Evolutionary conservation across 345 rosid species (phyloP), one percentile per base, ranked within the genome.

Genomic region (Eucalyptus pauciflora): DNA sequence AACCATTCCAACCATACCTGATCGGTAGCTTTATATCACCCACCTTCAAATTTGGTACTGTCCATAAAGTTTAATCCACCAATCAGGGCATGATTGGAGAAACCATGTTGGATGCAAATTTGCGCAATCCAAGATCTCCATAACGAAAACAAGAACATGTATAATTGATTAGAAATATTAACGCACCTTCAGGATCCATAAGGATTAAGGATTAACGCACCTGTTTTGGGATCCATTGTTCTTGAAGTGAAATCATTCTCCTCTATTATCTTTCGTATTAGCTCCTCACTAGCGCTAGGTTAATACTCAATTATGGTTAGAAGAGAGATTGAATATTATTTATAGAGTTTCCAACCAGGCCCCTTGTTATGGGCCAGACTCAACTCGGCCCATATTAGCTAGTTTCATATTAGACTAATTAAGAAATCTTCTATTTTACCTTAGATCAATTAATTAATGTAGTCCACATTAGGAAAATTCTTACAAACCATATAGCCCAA

Each of bases 371-470:
- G 25, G 58, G 58, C 58, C 2, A 52, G 2, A 4, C 0, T 52
- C 0, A 52, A 52, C 10, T 20, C 0, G 4, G 25, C 25, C 10
- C 5, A 20, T 0, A 20, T 1, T 52, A 52, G 1, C 2, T 2
- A 18, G 5, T 20, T 10, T 0, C 2, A 3, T 18, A 18, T 18
- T 52, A 52, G 0, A 18, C 0, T 52, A 52, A 7, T 52, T 52
- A 52, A 52, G 4, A 52, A 52, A 4, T n/a, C 0, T 0, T 18
- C 1, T 7, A 52, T 52, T 0, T 7, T 10, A 18, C 25, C 5
- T 18, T 52, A 52, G 1, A 52, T 1, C 8, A 51, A 17, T 51
- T 2, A 51, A 52, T 52, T 52, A 52, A 52, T 52, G 1, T 52
- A 7, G 10, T 20, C 1, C 0, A 18, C 2, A 1, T 52, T 18